phyloP scores from a whole-genome alignment of 305 asterid species.

The Fraxinus angustifolia region DNA sequence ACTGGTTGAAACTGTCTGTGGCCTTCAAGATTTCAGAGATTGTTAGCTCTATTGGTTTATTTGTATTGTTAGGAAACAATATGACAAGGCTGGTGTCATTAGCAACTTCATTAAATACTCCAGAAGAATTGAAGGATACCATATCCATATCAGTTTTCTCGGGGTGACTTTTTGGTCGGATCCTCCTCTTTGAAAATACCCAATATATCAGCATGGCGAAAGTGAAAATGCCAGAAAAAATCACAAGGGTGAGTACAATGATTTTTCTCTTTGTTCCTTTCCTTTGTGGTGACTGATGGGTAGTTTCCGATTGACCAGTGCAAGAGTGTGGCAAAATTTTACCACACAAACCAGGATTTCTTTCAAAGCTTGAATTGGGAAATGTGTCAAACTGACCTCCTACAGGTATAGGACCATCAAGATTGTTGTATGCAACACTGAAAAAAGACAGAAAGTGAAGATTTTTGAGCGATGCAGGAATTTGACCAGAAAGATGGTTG shows the following conservation, averaged over 20 bases:
- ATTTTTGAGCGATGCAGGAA: slow-evolving; percentile 58
- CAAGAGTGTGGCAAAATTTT: slow-evolving; percentile 47
- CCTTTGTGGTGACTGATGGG: slow-evolving; percentile 20
- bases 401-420: slow-evolving; percentile 57
- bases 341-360: slow-evolving; percentile 68
- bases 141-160: slow-evolving; percentile 54
- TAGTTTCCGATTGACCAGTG: slow-evolving; percentile 22
- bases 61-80: slow-evolving; percentile 66
- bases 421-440: slow-evolving; percentile 63
- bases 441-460: slow-evolving; percentile 54
- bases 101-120: slow-evolving; percentile 54
- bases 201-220: slow-evolving; percentile 55
- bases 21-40: slow-evolving; percentile 74
- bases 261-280: slow-evolving; percentile 53
- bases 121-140: slow-evolving; percentile 67
- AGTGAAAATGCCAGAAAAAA: slow-evolving; percentile 60
- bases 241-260: slow-evolving; percentile 55
- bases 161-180: slow-evolving; percentile 44
- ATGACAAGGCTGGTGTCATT: slow-evolving; percentile 68
- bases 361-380: slow-evolving; percentile 52
- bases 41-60: slow-evolving; percentile 59
- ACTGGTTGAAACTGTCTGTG: slow-evolving; percentile 85
- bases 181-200: slow-evolving; percentile 62
- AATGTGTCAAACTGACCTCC: slow-evolving; percentile 75
- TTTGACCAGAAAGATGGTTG: slow-evolving; percentile 56